phyloP scores from a whole-genome alignment of 768 basidiomycete genomes.

The Rhizopogon sp. region DNA sequence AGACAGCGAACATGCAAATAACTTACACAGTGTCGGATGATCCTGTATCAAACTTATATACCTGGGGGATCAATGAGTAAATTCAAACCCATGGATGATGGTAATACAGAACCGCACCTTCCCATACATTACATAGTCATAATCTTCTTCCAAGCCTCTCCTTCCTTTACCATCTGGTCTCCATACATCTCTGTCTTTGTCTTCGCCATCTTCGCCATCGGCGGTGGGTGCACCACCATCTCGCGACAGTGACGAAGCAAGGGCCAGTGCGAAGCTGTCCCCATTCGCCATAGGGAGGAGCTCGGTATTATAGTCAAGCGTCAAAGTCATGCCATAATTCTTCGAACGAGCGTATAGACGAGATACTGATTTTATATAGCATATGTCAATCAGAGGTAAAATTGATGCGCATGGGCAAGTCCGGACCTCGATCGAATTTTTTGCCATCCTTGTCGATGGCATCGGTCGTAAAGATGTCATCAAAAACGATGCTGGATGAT shows the following conservation, averaged over 20 bases:
- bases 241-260: constrained; percentile 75
- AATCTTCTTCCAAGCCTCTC: constrained; percentile 87
- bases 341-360: constrained; percentile 85
- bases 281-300: constrained; percentile 68
- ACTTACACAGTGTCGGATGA: constrained; percentile 61
- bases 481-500: constrained; percentile 79
- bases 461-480: constrained; percentile 87
- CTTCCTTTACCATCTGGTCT: constrained; percentile 79
- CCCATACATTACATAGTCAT: constrained; percentile 99
- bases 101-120: constrained; percentile 51
- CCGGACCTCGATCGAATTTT: constrained; percentile 92
- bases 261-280: constrained; percentile 78
- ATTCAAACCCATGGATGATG: not conserved
- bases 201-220: constrained; percentile 53
- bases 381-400: constrained; percentile 3
- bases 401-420: not conserved
- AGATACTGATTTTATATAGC: constrained; percentile 60
- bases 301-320: constrained; percentile 92
- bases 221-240: constrained; percentile 40
- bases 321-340: constrained; percentile 89
- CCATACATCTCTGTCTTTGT: constrained; percentile 79
- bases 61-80: constrained; percentile 1
- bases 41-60: not conserved
- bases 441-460: constrained; percentile 89
- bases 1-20: not conserved